Base-by-base conservation (phyloP, 495 filamentous ascomycete species). In the Aspergillus conjunctus region DNA sequence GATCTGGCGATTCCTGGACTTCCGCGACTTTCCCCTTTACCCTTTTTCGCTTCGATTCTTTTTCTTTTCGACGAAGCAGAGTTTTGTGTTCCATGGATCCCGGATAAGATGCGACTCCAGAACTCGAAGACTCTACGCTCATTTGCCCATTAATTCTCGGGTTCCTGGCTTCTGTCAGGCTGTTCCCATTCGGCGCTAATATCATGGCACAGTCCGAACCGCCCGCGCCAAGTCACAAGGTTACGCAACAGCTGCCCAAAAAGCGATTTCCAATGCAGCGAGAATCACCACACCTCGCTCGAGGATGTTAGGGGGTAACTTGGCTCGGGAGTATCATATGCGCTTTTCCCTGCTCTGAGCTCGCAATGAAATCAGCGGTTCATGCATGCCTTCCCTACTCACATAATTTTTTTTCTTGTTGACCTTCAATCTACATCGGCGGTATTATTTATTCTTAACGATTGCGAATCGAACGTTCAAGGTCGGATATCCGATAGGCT, bases 1-100 rank as follows among this genome's bases (percentile, higher is more conserved):
- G 70, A 75, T 73, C 70, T 68, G 64, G 70, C 65, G 55, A 58
- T 64, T 56, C 37, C 55, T 53, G 53, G 41, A 48, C 53, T 69
- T 65, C 70, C 64, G 53, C 61, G 61, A 43, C 34, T 52, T 61
- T 68, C 44, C 44, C 51, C 32, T 31, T 39, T 39, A 31, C 39
- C 44, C 1, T 11, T 17, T 20, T 20, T 20, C 4, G 18, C 10
- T 48, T 48, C 18, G n/a, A 48, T 48, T 48, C 20, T 48, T 48
- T 22, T 48, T 48, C 20, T 48, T 43, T 43, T 12, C 3, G 0
- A 20, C 20, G 6, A 20, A 20, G n/a, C 18, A 21, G 10, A 18
- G n/a, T 8, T 8, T 21, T 48, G 39, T 43, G 18, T 22, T 20
- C n/a, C 37, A 41, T 41, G 37, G 12, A 41, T 2, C 0, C 37